phyloP scores from a whole-genome alignment of 1,284 basidiomycete species.

The Neolentinus lepideus region DNA sequence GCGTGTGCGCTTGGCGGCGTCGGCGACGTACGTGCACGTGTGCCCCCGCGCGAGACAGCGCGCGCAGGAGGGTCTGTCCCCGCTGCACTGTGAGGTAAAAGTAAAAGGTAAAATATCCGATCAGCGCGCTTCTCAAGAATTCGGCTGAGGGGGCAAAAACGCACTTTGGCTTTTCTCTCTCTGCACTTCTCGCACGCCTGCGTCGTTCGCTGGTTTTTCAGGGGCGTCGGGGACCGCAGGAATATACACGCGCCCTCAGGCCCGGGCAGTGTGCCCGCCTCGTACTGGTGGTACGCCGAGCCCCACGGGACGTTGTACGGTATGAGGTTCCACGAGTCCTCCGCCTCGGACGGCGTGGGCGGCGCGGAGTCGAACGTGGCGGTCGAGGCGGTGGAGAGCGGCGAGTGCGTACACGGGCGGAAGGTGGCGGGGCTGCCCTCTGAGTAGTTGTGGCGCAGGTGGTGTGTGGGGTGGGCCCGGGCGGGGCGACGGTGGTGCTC shows the following conservation, averaged over 20 bases:
- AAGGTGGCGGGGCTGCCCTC: slow-evolving; percentile 8
- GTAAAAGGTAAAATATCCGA: no score
- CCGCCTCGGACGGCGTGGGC: slow-evolving; percentile 14
- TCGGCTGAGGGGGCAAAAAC: not conserved
- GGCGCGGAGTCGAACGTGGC: slow-evolving; percentile 4
- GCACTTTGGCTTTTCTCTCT: slow-evolving; percentile 38
- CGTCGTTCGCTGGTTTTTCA: slow-evolving; percentile 31
- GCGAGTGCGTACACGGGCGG: slow-evolving; percentile 2
- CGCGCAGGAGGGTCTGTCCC: not conserved
- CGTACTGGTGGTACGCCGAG: slow-evolving; percentile 28
- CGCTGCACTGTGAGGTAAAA: not conserved
- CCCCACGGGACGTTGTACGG: slow-evolving; percentile 38
- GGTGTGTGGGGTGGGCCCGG: not conserved
- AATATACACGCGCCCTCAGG: slow-evolving; percentile 33
- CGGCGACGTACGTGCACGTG: not conserved
- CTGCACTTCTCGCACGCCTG: slow-evolving; percentile 38
- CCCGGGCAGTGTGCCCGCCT: slow-evolving; percentile 29
- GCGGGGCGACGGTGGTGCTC: not conserved
- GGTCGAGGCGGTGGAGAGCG: not conserved
- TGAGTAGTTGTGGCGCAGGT: not conserved
- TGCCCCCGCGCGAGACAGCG: not conserved
- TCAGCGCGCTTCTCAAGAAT: not conserved
- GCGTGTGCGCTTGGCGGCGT: not conserved
- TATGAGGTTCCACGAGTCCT: slow-evolving; percentile 32
- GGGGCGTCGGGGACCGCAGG: slow-evolving; percentile 33